Evolutionary conservation across 768 basidiomycete species (phyloP), one percentile per base, ranked within the genome.

Genomic region (Lactifluus echinatus): DNA sequence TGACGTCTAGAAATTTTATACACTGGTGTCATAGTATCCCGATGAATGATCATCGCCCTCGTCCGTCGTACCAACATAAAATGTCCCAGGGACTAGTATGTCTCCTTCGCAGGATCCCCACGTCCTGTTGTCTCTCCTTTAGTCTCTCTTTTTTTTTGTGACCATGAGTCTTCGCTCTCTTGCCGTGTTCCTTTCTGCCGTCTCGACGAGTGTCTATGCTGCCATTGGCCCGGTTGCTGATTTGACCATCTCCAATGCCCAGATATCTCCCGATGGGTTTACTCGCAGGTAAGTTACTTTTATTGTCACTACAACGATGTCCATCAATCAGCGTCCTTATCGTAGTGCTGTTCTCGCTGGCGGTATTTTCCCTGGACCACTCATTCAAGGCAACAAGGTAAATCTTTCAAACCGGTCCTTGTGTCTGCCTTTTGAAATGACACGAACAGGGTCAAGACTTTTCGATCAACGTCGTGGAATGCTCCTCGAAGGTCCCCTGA

Each of bases 321-420:
- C 12, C n/a, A 56, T 28, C 15, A 7, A 47, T 7, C 17, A 6
- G 8, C 10, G 15, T 34, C 21, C 17, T 43, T 12, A 55, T 28
- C 26, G 21, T 19, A 77, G 76, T 33, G 62, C 77, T 15, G 67
- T 72, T 1, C 67, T 80, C 33, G 75, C 76, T 28, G 71, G 70
- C 29, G 76, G 76, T 21, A 66, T 60, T 2, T 77, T 77, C 49
- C 80, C 77, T 2, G 80, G 76, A 3, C 77, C 78, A 12, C 61
- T 78, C 21, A 76, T 81, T 59, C 15, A 82, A 51, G 49, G 49
- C 50, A 43, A 36, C 24, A 1, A n/a, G n/a, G n/a, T n/a, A n/a
- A n/a, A n/a, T n/a, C n/a, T 28, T 12, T 26, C 24, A 12, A n/a
- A 34, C 4, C 3, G 1, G 19, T 24, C 23, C 3, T 21, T 24